These are phyloP conservation scores for Sextonia rubra DNA, from an alignment of 164 flowering plant genomes.

Conservation along the genomic window DNA sequence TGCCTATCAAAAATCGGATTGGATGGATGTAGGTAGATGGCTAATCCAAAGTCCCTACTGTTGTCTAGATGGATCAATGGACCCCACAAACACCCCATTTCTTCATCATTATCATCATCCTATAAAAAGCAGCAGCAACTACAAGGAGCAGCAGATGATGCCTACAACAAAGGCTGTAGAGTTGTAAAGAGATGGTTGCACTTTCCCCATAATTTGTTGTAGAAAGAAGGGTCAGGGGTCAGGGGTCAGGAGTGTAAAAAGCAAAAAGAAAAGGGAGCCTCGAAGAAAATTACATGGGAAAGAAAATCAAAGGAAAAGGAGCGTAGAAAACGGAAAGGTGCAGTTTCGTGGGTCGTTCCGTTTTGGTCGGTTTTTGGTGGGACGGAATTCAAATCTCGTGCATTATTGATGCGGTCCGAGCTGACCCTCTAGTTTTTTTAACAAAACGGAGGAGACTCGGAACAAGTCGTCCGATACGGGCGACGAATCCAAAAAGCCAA, in stretches of 20 bases:
- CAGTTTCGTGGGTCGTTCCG: neutral
- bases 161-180: no score
- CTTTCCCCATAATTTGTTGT: neutral
- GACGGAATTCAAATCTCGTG: neutral
- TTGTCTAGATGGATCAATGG: no score
- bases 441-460: neutral
- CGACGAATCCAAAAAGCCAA: neutral
- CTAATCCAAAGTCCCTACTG: no score
- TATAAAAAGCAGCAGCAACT: no score
- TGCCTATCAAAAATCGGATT: no score
- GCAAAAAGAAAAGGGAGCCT: neutral
- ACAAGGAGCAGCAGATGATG: no score
- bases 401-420: neutral
- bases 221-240: neutral
- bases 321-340: neutral
- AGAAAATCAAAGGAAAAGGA: no score
- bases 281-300: neutral
- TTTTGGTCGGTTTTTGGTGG: neutral
- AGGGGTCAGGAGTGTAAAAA: neutral
- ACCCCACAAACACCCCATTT: no score
- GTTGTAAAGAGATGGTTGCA: neutral
- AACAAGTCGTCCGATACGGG: neutral
- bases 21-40: no score
- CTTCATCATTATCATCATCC: no score
- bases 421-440: neutral